Base-by-base conservation (phyloP, 2,329 filamentous ascomycete species). In the Aspergillus uvarum region DNA sequence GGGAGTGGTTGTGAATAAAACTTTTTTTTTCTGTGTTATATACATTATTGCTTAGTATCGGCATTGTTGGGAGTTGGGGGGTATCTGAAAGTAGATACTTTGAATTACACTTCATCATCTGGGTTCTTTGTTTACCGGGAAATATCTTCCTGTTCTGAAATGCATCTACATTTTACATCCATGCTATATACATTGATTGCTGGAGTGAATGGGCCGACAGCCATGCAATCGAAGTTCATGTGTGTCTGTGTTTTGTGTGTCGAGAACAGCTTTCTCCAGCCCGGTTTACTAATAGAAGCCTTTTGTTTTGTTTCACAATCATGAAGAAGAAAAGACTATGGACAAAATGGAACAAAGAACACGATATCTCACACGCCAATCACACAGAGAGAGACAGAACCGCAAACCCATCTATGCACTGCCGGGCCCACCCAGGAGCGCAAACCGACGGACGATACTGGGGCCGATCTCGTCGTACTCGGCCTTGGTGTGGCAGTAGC, bases 401-500 rank as follows among this genome's bases (percentile, higher is more conserved):
- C 54, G 54, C 5, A 26, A 35, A 32, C 48, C 38, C 19, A 29
- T 60, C 64, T 78, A 81, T 51, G 77, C 75, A 69, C 79, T 81
- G 63, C 93, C 94, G 11, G 95, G 95, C 22, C 94, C 95, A 75
- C 95, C 95, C 65, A 98, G 82, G 65, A 98, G 83, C 65, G 93
- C 94, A 77, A 98, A 98, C 80, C 94, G 88, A 78, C 94, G 87
- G 62, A 97, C 94, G 77, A 97, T 97, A 76, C 92, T 93, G 16
- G 94, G 94, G 19, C 95, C 94, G 75, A 96, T 93, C 82, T 97
- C 94, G 78, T 97, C 91, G 76, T 97, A 97, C 83, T 94, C 78
- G 53, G 75, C 79, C 82, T 95, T 95, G 59, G 91, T 99, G 79
- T 99, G 96, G 82, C 95, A 99, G 81, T 98, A 99, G 74, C 92